Conservation (phyloP, 2,329 filamentous ascomycete species). For the Knufia fluminis region DNA sequence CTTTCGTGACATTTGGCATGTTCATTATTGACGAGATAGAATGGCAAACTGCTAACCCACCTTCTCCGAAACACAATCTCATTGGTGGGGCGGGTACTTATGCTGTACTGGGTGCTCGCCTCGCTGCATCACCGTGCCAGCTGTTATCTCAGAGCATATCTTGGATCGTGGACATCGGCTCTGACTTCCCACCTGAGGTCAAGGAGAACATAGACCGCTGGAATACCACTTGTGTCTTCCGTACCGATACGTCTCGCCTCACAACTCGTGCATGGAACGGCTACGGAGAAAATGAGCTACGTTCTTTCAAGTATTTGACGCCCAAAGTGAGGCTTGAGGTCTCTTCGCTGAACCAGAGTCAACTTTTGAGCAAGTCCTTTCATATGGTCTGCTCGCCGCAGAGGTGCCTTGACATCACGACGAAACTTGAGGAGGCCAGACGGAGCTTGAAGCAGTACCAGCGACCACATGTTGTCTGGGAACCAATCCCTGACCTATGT, state of each 20-base stretch:
- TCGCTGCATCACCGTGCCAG: constrained; percentile 63
- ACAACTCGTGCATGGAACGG: constrained; percentile 93
- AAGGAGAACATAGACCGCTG: constrained; percentile 59
- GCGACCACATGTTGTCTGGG: constrained; percentile 78
- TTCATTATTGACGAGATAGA: constrained; percentile 84
- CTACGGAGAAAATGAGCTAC: constrained; percentile 62
- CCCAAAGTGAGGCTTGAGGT: constrained; percentile 75
- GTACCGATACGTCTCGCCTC: constrained; percentile 55
- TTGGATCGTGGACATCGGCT: constrained; percentile 85
- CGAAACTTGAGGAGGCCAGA: constrained; percentile 54
- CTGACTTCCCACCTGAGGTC: constrained; percentile 68
- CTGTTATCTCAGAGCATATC: constrained; percentile 55
- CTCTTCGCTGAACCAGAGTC: constrained; percentile 54
- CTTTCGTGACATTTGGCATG: constrained; percentile 64
- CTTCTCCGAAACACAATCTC: constrained; percentile 61
- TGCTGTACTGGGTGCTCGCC: constrained; percentile 74
- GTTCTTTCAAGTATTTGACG: constrained; percentile 76
- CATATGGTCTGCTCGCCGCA: constrained; percentile 77
- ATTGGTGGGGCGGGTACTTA: constrained; percentile 86
- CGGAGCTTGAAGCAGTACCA: constrained; percentile 31
- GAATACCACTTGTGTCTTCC: constrained; percentile 64
- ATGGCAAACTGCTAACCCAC: constrained; percentile 59
- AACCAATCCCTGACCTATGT: constrained; percentile 86
- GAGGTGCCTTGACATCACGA: constrained; percentile 67
- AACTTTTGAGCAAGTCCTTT: constrained; percentile 67